Base-by-base conservation (phyloP, 305 asterid species). In the Galium porrigens region DNA sequence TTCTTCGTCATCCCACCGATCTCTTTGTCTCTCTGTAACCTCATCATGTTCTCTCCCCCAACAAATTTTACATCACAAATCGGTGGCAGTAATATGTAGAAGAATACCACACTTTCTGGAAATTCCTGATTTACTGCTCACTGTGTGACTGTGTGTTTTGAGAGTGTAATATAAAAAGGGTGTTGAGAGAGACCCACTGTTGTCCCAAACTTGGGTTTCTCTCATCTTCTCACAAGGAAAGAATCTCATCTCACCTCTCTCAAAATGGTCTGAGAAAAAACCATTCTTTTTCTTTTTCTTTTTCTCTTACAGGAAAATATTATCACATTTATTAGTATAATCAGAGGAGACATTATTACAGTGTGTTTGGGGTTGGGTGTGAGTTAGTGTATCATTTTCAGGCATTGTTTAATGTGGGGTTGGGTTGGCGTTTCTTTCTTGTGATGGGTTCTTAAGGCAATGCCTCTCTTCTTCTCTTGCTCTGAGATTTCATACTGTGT, bases 151-250 rank as follows among this genome's bases (percentile, higher is more conserved):
- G 48, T 41, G 48, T 41, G 48, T 41, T 12, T 41, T 41, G 48
- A 4, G 6, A 46, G 20, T 46, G 53, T 46, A 46, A n/a, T 46
- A 46, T 46, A 18, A n/a, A 18, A n/a, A 12, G 18, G 54, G 68
- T 58, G 69, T 69, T 5, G 62, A 69, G 58, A 59, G 74, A 65
- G 42, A 48, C 65, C 71, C 66, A 25, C 33, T 34, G 51, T 53
- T 66, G 61, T 62, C 76, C 65, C 59, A 56, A 61, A 69, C 73
- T 68, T 66, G 69, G 75, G 80, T 75, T 74, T 80, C 77, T 82
- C 81, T 83, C 79, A 75, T 74, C 79, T 76, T 82, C 81, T 83
- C 79, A 75, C 1, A 66, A 82, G 90, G 73, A 87, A 90, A 76
- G 84, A 83, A 82, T 81, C 83, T 60, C 17, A 59, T 34, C 37